Evolutionary conservation across 129 eudicot genomes (phyloP).

Genomic region (Oenanthe sinensis): DNA sequence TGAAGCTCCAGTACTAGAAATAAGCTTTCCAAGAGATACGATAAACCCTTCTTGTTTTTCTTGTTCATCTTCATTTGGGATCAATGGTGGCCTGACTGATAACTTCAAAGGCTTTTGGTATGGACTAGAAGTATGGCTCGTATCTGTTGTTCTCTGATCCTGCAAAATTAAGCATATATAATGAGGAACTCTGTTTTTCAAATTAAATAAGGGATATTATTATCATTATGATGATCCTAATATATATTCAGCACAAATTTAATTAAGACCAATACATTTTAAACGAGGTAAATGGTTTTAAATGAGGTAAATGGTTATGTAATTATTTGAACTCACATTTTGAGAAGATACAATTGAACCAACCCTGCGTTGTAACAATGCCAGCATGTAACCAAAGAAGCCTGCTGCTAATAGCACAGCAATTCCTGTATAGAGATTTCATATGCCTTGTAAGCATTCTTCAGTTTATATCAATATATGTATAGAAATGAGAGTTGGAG

Average conservation of each 20-base stretch:
- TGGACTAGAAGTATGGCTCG: slow-evolving; percentile 30
- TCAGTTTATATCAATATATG: no score
- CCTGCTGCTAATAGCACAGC: slow-evolving; percentile 88
- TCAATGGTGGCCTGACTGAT: slow-evolving; percentile 58
- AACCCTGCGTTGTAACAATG: slow-evolving; percentile 75
- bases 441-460: neutral
- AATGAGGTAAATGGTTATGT: neutral
- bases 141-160: slow-evolving; percentile 34
- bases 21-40: slow-evolving; percentile 56
- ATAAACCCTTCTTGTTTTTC: slow-evolving; percentile 74
- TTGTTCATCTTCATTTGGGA: slow-evolving; percentile 58
- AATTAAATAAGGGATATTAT: neutral
- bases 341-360: slow-evolving; percentile 51
- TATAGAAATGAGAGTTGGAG: neutral
- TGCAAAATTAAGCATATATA: slow-evolving; percentile 17
- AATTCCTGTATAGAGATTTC: slow-evolving; percentile 39
- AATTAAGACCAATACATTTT: neutral
- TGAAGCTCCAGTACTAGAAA: slow-evolving; percentile 45
- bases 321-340: slow-evolving; percentile 27
- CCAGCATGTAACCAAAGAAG: slow-evolving; percentile 94
- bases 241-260: neutral
- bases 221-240: neutral
- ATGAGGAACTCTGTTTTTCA: neutral
- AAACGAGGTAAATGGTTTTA: no score
- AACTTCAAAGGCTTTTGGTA: slow-evolving; percentile 46